These are phyloP conservation scores for Stereum hirsutum DNA, from an alignment of 1,284 basidiomycete species.

Conservation along the genomic window DNA sequence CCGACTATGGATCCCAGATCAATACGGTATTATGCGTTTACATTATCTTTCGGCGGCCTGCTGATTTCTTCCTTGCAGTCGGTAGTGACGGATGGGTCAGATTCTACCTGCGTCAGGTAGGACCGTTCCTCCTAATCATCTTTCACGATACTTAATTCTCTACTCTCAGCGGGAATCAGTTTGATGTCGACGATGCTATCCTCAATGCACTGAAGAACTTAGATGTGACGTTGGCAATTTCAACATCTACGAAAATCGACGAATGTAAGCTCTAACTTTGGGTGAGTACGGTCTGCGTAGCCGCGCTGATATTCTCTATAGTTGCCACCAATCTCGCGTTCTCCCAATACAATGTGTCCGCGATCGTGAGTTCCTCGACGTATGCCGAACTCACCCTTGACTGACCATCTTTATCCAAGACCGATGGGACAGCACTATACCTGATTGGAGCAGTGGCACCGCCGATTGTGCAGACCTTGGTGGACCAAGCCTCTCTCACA, in stretches of 20 bases:
- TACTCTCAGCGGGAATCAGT: slow-evolving; percentile 45
- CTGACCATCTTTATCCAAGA: slow-evolving; percentile 23
- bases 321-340: slow-evolving; percentile 55
- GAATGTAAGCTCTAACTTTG: slow-evolving; percentile 34
- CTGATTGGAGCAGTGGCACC: slow-evolving; percentile 62
- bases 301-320: slow-evolving; percentile 15
- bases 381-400: slow-evolving; percentile 1
- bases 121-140: slow-evolving; percentile 5
- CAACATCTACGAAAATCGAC: slow-evolving; percentile 44
- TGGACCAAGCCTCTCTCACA: slow-evolving; percentile 45
- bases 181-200: slow-evolving; percentile 52
- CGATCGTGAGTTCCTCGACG: slow-evolving; percentile 29
- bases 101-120: slow-evolving; percentile 48
- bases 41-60: slow-evolving; percentile 18
- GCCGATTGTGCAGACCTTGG: slow-evolving; percentile 60
- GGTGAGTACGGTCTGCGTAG: too few relatives aligned
- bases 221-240: slow-evolving; percentile 41
- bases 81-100: too few relatives aligned
- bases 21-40: neutral
- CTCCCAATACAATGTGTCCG: slow-evolving; percentile 51
- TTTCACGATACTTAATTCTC: slow-evolving; percentile 11
- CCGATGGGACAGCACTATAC: slow-evolving; percentile 56
- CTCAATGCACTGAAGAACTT: slow-evolving; percentile 54
- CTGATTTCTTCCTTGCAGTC: slow-evolving; percentile 50
- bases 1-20: slow-evolving; percentile 22